Conservation (phyloP, 108 stramenopile genomes). For the Hondaea fermentalgiana region DNA sequence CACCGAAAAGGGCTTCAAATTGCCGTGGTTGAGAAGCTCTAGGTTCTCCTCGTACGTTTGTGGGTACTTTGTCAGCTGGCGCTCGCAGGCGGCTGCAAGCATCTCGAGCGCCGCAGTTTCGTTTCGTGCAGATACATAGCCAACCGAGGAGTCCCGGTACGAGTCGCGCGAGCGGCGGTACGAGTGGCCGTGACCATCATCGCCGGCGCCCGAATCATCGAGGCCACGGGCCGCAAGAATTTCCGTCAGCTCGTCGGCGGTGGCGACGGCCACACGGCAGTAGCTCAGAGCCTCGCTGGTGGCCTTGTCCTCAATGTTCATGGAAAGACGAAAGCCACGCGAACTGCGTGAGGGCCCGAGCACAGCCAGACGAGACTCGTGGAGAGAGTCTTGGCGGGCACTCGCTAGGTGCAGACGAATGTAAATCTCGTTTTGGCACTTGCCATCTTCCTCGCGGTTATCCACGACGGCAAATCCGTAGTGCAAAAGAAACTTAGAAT, state of each 20-base stretch:
- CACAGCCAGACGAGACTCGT: background rate
- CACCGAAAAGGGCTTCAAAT: constrained; percentile 60
- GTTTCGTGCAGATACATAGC: constrained; percentile 64
- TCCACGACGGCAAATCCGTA: constrained; percentile 98
- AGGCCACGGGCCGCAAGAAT: background rate
- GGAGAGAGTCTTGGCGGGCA: background rate
- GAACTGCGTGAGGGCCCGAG: constrained; percentile 17
- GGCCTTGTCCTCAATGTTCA: constrained; percentile 22
- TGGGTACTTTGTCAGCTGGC: constrained; percentile 61
- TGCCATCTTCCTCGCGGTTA: constrained; percentile 89
- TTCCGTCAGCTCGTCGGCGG: constrained; percentile 11
- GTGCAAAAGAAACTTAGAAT: constrained; percentile 95
- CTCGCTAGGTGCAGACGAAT: background rate
- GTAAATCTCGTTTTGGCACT: constrained; percentile 95
- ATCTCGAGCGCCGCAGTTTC: constrained; percentile 66
- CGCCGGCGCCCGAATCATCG: constrained; percentile 24
- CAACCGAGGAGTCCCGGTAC: background rate
- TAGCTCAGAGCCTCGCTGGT: constrained; percentile 43
- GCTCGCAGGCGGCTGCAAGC: constrained; percentile 23
- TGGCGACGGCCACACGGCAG: constrained; percentile 22
- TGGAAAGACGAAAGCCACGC: constrained; percentile 16
- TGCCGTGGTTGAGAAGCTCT: constrained; percentile 54
- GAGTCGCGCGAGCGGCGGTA: constrained; percentile 56
- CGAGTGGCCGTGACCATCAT: constrained; percentile 38
- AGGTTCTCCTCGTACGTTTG: constrained; percentile 66